A percentile compares a stretch with the other conserved stretches of the same genome.
Evolutionary conservation across 169 alveolate genomes (phyloP).

Genomic region (Eimeria necatrix): DNA sequence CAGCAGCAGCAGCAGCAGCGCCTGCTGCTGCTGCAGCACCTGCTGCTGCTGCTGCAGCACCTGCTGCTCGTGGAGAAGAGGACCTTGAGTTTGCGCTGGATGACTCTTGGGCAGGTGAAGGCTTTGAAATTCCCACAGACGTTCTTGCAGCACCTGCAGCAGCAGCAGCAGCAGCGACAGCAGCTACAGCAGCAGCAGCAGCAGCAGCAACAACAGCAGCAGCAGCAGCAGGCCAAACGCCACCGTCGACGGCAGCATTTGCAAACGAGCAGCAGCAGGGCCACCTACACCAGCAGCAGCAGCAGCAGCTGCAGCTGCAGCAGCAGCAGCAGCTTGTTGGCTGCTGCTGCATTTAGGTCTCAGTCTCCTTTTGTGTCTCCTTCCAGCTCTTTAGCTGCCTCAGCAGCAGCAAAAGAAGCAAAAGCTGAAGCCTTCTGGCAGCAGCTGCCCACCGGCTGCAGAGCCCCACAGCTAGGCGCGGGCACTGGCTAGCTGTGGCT

Average conservation of each 20-base stretch:
- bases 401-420: no score
- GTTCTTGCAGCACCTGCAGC: not conserved
- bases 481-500: no score
- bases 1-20: constrained; percentile 8
- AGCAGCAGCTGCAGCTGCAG: not conserved
- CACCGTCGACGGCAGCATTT: not conserved
- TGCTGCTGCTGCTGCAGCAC: constrained; percentile 8
- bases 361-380: no score
- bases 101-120: constrained; percentile 47
- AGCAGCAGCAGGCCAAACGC: not conserved
- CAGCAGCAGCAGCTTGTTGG: constrained; percentile 53
- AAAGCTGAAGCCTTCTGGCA: no score
- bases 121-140: not conserved
- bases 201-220: constrained; percentile 28
- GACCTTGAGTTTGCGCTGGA: constrained; percentile 25
- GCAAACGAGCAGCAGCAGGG: not conserved
- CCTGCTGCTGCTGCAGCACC: constrained; percentile 18
- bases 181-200: constrained; percentile 28
- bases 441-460: no score
- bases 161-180: not conserved
- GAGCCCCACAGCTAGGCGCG: no score
- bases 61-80: constrained; percentile 47
- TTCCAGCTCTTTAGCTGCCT: no score
- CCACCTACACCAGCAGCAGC: constrained; percentile 1
- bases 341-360: no score